Evolutionary conservation across 805 yeast species (phyloP).

Genomic region (Zygosaccharomyces siamensis): DNA sequence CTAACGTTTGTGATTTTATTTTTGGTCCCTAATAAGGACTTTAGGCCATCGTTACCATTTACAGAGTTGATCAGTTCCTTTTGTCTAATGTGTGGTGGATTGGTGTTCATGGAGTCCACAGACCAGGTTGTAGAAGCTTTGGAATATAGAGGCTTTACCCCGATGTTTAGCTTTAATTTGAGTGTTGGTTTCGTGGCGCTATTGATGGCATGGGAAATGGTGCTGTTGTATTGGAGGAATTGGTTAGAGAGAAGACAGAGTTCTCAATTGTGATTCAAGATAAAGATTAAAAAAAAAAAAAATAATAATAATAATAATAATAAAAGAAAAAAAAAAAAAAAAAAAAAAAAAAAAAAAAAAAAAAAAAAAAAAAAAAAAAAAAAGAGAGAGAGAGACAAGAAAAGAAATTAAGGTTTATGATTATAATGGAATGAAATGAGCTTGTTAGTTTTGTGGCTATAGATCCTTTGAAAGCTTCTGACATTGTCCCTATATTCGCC

Average conservation of each 20-base stretch:
- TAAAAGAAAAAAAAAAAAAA: neutral
- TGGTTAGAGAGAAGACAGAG: slow-evolving; percentile 33
- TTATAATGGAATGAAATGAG: too few relatives aligned
- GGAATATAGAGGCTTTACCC: slow-evolving; percentile 75
- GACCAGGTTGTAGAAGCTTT: slow-evolving; percentile 79
- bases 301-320: neutral
- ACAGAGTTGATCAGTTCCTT: slow-evolving; percentile 81
- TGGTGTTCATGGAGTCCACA: slow-evolving; percentile 87
- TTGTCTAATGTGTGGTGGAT: slow-evolving; percentile 80
- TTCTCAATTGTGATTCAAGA: neutral
- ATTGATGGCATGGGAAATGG: slow-evolving; percentile 85
- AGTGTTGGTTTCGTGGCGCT: slow-evolving; percentile 74
- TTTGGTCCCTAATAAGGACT: slow-evolving; percentile 37
- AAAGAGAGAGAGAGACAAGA: too few relatives aligned
- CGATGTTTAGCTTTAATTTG: slow-evolving; percentile 88
- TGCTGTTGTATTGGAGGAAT: slow-evolving; percentile 57
- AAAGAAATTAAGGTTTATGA: neutral
- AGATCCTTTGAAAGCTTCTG: too few relatives aligned
- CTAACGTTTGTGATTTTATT: slow-evolving; percentile 55
- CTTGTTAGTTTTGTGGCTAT: too few relatives aligned
- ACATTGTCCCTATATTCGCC: too few relatives aligned
- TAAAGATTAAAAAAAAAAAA: neutral
- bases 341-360: neutral
- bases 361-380: neutral
- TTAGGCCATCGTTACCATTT: slow-evolving; percentile 64